Evolutionary conservation across 2,329 filamentous ascomycete genomes (phyloP), one percentile per base, ranked within the genome.

Genomic region (Cladosporium sp.): DNA sequence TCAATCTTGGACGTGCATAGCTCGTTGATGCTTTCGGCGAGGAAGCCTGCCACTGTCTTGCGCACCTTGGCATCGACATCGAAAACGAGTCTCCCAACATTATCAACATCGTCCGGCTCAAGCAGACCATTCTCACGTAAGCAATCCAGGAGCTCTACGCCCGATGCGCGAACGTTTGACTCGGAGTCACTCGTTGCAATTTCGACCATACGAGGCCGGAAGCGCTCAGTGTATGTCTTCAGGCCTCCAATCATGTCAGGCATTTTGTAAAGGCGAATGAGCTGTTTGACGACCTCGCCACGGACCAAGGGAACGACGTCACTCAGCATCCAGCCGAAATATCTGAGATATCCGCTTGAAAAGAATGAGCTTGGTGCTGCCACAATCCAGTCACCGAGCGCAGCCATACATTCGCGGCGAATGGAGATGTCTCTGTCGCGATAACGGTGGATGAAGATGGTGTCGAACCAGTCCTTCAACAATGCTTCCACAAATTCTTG

Each of bases 251-350:
- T 81, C 64, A 89, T 89, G 47, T 90, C 83, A 57, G 88, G 84
- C 52, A 88, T 83, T 61, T 83, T 85, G 69, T 94, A 92, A 4
- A 98, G 78, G 51, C 80, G 83, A 18, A 81, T 77, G 12, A 98
- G 76, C 67, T 97, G 90, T 61, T 84, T 88, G 36, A 98, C 71
- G 2, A 94, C 89, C 66, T 95, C 90, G n/a, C 85, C 78, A 48
- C 93, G 82, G 18, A 88, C 91, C 7, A 82, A 72, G 1, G 84
- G 76, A 53, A 84, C 78, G 3, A 83, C 78, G 65, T 98, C 93
- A 4, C 91, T 95, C 25, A 98, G 77, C 63, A 95, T 84, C 93
- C 93, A 98, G 46, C 93, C 93, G 5, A 98, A 76, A 62, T 98
- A 98, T 53, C 93, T 84, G 43, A 98, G 74, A 69, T 95, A 95